Base-by-base conservation (phyloP, 1,284 basidiomycete species). In the Tranzscheliella williamsii region DNA sequence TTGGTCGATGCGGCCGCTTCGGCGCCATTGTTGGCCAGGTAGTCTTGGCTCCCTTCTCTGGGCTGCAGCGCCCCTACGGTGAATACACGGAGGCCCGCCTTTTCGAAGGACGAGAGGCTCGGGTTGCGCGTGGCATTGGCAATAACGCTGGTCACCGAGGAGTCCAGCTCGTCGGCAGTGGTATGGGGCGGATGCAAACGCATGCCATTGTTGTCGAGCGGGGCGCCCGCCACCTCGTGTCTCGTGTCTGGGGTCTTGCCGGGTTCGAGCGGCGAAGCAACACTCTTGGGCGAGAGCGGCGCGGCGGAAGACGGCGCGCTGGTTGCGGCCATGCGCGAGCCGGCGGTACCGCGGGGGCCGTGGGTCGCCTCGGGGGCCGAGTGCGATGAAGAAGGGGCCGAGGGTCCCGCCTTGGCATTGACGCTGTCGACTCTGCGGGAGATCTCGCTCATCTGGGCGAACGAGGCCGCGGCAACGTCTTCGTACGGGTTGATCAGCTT, bases 11-110 rank as follows among this genome's bases (percentile, higher is more conserved):
- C 18, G 12, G 24, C 8, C 4, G 29, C 33, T 15, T 42, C 38
- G 5, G 38, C 17, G 2, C 33, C 43, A 20, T 46, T 39, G 29
- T 40, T 31, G n/a, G 13, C n/a, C 7, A 26, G n/a, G 18, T 32
- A 42, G 21, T 36, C 30, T 17, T 36, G 24, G 15, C 16, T 38
- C 18, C 51, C 63, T 7, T 55, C 48, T 4, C 83, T 78, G 5
- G 88, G 88, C 66, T 89, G 81, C 26, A 90, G 79, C 69, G 89
- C 88, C 0, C 89, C 89, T 1, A 90, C 84, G 4, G 89, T 90
- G 72, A 88, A 88, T 35, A 90, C 87, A 76, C 88, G 85, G 46
- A 90, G 75, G 1, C 87, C 88, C 64, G 86, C 84, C n/a, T 33
- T 38, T 32, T 58, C 62, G 41, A 64, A 40, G 20, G 29, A 38